Conservation (phyloP, 148 eudicot genomes). For the Diospyros kaki region DNA sequence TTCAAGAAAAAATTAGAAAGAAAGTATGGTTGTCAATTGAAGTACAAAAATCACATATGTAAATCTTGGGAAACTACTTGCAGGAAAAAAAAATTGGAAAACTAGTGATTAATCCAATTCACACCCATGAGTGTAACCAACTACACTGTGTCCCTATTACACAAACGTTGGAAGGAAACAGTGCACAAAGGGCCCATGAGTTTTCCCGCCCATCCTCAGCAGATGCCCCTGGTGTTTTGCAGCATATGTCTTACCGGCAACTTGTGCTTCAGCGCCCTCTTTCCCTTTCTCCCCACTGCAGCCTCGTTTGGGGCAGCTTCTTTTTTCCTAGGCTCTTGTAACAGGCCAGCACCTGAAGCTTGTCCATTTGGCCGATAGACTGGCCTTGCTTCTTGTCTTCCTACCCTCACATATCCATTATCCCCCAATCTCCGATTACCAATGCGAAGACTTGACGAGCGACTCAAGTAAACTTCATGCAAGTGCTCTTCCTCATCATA, state of each 20-base stretch:
- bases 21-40: no score
- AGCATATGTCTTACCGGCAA: slow-evolving; percentile 85
- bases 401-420: slow-evolving; percentile 69
- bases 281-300: slow-evolving; percentile 70
- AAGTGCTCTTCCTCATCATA: slow-evolving; percentile 27
- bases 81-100: no score
- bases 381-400: slow-evolving; percentile 84
- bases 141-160: slow-evolving; percentile 11
- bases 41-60: no score
- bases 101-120: no score
- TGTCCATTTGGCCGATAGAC: slow-evolving; percentile 33
- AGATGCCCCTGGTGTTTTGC: slow-evolving; percentile 75
- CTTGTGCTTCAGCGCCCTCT: slow-evolving; percentile 92
- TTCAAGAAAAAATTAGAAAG: no score
- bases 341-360: slow-evolving; percentile 46
- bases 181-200: slow-evolving; percentile 1
- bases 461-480: slow-evolving; percentile 39
- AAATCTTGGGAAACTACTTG: no score
- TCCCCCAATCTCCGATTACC: slow-evolving; percentile 90
- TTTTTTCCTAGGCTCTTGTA: slow-evolving; percentile 66
- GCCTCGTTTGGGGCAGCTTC: slow-evolving; percentile 37
- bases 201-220: slow-evolving; percentile 59
- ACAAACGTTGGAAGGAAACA: not conserved
- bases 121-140: no score
- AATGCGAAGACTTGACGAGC: slow-evolving; percentile 53